Base-by-base conservation (phyloP, 768 basidiomycete species). In the Agaricus sinodeliciosus region DNA sequence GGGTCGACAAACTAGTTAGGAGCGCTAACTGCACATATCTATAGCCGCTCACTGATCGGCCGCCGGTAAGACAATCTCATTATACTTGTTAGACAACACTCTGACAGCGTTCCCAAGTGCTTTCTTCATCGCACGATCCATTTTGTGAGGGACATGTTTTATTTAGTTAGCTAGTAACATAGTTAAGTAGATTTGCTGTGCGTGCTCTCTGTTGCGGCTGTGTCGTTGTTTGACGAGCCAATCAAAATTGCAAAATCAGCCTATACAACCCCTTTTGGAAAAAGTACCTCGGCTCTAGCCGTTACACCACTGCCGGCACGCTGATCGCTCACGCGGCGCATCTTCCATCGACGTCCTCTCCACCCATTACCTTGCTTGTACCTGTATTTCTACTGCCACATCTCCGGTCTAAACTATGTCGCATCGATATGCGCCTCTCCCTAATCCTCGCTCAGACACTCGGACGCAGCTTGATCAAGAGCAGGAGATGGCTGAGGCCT, bases 401-500 rank as follows among this genome's bases (percentile, higher is more conserved):
- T 54, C 48, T 56, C 47, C 43, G n/a, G n/a, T 8, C 35, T 26
- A 25, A 36, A 31, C 31, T 52, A 77, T 77, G 76, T 65, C 82
- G 59, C 76, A 72, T 58, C 79, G 81, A 59, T 90, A 90, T 75
- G 80, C 81, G 1, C 81, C 86, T 55, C 68, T 89, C 42, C 82
- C 84, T 9, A 82, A 78, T 58, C 74, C 78, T 71, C 59, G 68
- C 43, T 40, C 73, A 15, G 78, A 79, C 63, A 70, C 67, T 43
- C 69, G 75, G 50, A 65, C 72, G 8, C 69, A 73, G 43, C 64
- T 75, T 54, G 85, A 69, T 51, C 65, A 63, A 52, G 69, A 72
- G 55, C 65, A 63, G 28, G 74, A 92, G 72, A 82, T 94, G 79
- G 86, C 93, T 63, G 90, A 90, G 19, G 90, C 92, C 1, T 94